Evolutionary conservation across 2,329 filamentous ascomycete species (phyloP), one percentile per base, ranked within the genome.

Genomic region (Coniosporium tulheliwenetii): DNA sequence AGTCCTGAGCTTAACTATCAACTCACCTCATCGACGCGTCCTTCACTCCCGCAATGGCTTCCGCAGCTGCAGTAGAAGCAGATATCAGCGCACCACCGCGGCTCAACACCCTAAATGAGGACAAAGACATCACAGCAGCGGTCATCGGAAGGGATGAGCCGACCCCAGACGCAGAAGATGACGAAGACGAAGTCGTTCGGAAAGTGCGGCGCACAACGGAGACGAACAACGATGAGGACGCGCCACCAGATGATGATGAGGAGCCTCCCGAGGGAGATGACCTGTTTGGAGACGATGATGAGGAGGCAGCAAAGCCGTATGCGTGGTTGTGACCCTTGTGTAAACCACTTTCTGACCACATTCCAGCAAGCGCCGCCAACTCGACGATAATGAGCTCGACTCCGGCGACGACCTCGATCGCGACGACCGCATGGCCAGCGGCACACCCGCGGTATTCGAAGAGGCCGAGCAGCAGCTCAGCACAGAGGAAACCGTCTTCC

Each of bases 371-470:
- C 19, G 15, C 43, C 67, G 70, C 44, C 65, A 62, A 45, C 61
- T 79, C 10, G 72, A 78, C 43, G 75, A 81, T 48, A 73, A 76
- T 43, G 76, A 79, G 52, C 59, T 76, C 47, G 71, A 74, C 48
- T 71, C 77, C 39, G 71, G 77, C 43, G 69, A 77, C 53, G 77
- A 77, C 49, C 71, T 75, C 49, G 71, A 69, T 37, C 65, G 78
- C 13, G 70, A 72, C 51, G 81, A 86, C 51, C 73, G 77, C 47
- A 71, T 73, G 15, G 61, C 48, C 46, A 62, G 63, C 9, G 61
- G 65, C 29, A 63, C 66, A n/a, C 64, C 67, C 36, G 63, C 69
- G 5, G 60, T 64, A 8, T 51, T 47, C n/a, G 58, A 59, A 34
- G 58, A 59, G 5, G 54, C 55, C 30, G 64, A 67, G 45, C 64